Evolutionary conservation across 139 green algal species (phyloP), one percentile per base, ranked within the genome.

Genomic region (Chlamydomonas schloesseri): DNA sequence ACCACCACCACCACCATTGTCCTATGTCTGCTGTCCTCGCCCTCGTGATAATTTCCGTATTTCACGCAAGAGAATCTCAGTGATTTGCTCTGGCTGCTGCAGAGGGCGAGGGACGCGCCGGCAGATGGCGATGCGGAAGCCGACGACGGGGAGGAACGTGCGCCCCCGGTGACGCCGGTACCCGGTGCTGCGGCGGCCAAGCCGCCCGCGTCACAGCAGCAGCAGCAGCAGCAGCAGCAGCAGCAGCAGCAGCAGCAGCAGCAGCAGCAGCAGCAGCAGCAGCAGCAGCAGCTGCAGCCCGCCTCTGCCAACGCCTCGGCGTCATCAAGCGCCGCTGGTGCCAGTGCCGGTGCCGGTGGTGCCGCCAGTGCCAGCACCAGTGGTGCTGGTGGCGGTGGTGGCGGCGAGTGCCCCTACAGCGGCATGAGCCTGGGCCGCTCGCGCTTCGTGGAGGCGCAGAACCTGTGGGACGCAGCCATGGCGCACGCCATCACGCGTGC

Each of bases 401-500:
- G 71, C 42, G 42, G 42, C 42, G 42, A 26, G 79, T 93, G 90
- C 65, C 88, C 90, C 1, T 88, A 93, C 70, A 92, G 92, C 60
- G 89, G 91, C 3, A 68, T 94, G 57, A 82, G 24, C n/a, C 23
- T 89, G 47, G 42, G 42, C 42, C 82, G 75, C 0, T 88, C 84
- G 37, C 91, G 92, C 80, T 93, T 94, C n/a, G 33, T 93, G 37
- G 89, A 86, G 31, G 91, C 91, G 5, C 91, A 94, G 73, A 77
- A 71, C 50, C 79, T 94, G 26, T 94, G 91, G 91, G 91, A 94
- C 53, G 89, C 88, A 13, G 73, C 68, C 28, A 94, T 94, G 91
- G 91, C 91, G 26, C 70, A 92, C 73, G 72, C 46, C 34, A 92
- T 93, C 21, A 77, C 73, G 0, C 20, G 57, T 4, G 78, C 77